Percentiles rank a stretch among this genome's conserved stretches.
These are phyloP conservation scores for Mesotaenium endlicherianum DNA, from an alignment of 139 green algal species.

Conservation along the genomic window DNA sequence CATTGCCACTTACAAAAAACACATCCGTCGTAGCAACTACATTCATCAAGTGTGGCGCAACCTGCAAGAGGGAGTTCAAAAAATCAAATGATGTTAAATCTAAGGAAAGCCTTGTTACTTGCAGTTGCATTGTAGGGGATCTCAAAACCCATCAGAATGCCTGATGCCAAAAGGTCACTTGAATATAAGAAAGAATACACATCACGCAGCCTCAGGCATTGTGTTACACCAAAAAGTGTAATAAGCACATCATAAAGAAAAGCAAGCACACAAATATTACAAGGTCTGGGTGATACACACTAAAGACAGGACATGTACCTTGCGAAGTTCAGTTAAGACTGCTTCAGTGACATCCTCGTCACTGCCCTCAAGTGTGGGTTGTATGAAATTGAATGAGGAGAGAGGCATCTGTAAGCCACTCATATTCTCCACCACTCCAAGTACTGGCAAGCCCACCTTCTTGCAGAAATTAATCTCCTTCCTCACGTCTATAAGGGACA, in stretches of 20 bases:
- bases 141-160: neutral
- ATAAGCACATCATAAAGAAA: neutral
- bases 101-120: neutral
- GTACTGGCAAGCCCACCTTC: slow-evolving; percentile 83
- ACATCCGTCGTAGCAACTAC: slow-evolving; percentile 62
- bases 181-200: neutral
- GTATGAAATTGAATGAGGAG: neutral
- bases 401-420: slow-evolving; percentile 65
- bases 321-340: neutral
- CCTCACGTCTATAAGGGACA: slow-evolving; percentile 92
- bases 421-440: slow-evolving; percentile 99
- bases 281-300: neutral
- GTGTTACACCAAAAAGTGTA: neutral
- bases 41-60: slow-evolving; percentile 36
- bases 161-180: neutral
- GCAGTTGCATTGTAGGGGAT: neutral
- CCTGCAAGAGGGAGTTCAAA: neutral
- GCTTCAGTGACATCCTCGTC: slow-evolving; percentile 8
- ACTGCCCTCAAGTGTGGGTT: neutral
- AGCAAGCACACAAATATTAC: neutral
- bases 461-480: slow-evolving; percentile 98
- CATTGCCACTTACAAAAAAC: slow-evolving; percentile 67
- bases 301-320: neutral
- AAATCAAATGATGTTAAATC: neutral
- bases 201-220: no score